phyloP scores from a whole-genome alignment of 2,329 filamentous ascomycete genomes.

The Sporothrix phasma region DNA sequence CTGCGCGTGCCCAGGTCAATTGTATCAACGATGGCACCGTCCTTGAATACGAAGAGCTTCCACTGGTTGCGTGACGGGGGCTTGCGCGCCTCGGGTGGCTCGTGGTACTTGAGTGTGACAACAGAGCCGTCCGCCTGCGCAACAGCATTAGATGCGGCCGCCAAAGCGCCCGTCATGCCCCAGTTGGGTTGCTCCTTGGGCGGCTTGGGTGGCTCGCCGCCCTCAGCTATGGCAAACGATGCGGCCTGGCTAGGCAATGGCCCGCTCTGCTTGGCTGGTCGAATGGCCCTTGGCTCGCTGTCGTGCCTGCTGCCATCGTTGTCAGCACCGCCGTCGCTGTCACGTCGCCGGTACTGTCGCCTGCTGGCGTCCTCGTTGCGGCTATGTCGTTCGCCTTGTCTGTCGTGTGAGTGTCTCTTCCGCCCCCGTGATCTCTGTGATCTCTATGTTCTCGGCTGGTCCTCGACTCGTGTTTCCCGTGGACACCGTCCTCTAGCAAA shows the following conservation, averaged over 20 bases:
- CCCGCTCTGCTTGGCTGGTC: conserved; percentile 30
- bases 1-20: conserved; percentile 65
- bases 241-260: conserved; percentile 51
- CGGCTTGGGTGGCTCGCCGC: conserved; percentile 32
- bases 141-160: conserved; percentile 72
- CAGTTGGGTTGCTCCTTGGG: conserved; percentile 85
- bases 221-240: conserved; percentile 45
- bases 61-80: conserved; percentile 68
- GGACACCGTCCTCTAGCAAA: background rate
- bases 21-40: conserved; percentile 67
- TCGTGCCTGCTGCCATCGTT: background rate
- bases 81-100: conserved; percentile 86
- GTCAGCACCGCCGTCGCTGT: background rate
- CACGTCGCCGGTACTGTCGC: background rate
- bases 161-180: conserved; percentile 66
- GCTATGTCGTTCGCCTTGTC: background rate
- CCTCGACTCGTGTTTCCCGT: background rate
- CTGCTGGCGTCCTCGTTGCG: background rate
- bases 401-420: background rate
- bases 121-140: conserved; percentile 62
- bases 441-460: background rate
- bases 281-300: background rate
- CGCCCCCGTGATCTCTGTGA: background rate
- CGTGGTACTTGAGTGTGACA: conserved; percentile 88
- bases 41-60: conserved; percentile 92